phyloP scores from a whole-genome alignment of 495 filamentous ascomycete genomes.

The Lepidopterella palustris region DNA sequence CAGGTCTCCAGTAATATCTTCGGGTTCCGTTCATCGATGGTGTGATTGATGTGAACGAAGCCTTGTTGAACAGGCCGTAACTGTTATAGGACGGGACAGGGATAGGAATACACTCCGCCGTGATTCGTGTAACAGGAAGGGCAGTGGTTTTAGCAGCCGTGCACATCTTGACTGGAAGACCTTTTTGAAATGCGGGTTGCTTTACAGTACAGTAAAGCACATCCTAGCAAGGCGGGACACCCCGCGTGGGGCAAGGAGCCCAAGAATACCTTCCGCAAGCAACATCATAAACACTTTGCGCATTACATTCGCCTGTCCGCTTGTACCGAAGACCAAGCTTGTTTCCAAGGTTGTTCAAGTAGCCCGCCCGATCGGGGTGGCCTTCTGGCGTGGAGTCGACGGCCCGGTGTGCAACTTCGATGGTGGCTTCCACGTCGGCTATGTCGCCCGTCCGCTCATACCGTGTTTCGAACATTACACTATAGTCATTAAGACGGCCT shows the following conservation, averaged over 20 bases:
- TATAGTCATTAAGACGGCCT: constrained; percentile 10
- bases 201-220: too few species aligned
- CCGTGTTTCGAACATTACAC: neutral
- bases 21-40: constrained; percentile 1
- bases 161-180: neutral
- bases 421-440: constrained; percentile 22
- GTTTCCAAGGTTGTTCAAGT: constrained; percentile 21
- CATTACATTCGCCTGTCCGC: too few species aligned
- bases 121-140: neutral
- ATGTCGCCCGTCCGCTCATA: constrained; percentile 18
- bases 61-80: neutral
- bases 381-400: constrained; percentile 16
- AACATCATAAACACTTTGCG: too few species aligned
- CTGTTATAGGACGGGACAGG: neutral
- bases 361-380: constrained; percentile 18
- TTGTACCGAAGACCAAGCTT: constrained; percentile 6
- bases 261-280: too few species aligned
- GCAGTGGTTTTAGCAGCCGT: constrained; percentile 2
- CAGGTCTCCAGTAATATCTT: neutral
- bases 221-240: too few species aligned
- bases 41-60: neutral
- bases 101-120: neutral
- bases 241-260: too few species aligned
- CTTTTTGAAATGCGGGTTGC: too few species aligned
- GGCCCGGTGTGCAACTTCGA: constrained; percentile 12